Evolutionary conservation across 768 basidiomycete genomes (phyloP).

Genomic region (Lentinus brumalis): DNA sequence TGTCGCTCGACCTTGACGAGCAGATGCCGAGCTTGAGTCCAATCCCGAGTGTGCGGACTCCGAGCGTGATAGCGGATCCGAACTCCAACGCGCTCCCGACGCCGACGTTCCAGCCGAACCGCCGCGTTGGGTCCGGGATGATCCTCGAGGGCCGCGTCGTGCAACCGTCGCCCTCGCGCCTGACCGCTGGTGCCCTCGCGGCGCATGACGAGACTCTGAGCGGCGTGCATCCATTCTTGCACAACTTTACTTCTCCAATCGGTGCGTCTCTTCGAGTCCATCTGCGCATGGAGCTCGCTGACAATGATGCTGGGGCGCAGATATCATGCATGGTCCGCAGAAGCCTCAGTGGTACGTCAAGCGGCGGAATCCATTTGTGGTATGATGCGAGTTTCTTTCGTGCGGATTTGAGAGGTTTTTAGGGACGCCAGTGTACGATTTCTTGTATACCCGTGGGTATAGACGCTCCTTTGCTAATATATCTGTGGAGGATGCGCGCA

Average conservation of each 20-base stretch:
- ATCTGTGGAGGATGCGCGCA: not conserved
- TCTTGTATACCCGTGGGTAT: not conserved
- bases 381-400: not conserved
- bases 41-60: not conserved
- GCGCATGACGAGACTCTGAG: slow-evolving; percentile 38
- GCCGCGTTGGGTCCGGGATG: slow-evolving; percentile 24
- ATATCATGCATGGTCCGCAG: slow-evolving; percentile 18
- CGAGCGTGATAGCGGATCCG: no score
- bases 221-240: slow-evolving; percentile 51
- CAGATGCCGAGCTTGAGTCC: not conserved
- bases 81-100: slow-evolving; percentile 4
- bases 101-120: slow-evolving; percentile 29
- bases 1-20: not conserved
- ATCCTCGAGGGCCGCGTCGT: slow-evolving; percentile 23
- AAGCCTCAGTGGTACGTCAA: slow-evolving; percentile 16
- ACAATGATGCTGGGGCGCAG: not conserved
- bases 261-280: slow-evolving; percentile 40
- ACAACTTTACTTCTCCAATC: slow-evolving; percentile 71
- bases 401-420: no score
- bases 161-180: slow-evolving; percentile 17
- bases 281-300: not conserved
- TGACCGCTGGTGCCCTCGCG: slow-evolving; percentile 48
- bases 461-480: not conserved
- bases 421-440: no score
- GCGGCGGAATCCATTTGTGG: not conserved